Base-by-base conservation (phyloP, 805 yeast genomes). In the Priceomyces fermenticarens region DNA sequence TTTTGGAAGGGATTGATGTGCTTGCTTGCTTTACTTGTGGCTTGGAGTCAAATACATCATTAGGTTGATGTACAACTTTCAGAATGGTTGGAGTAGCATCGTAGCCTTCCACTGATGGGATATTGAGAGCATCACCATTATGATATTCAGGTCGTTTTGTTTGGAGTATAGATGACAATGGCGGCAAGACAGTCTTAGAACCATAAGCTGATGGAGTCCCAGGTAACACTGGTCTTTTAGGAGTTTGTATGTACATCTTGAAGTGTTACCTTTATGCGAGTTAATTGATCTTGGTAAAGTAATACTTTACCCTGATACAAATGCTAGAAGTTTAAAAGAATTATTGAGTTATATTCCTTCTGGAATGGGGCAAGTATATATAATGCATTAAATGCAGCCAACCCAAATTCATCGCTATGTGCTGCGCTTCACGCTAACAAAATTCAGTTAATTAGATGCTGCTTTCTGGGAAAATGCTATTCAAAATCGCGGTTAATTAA, bases 121-220 rank as follows among this genome's bases (percentile, higher is more conserved):
- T 55, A 26, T 23, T 11, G 6, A 23, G 14, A 7, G 23, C 3
- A 12, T 35, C 33, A 14, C 31, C 33, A 27, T 30, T 20, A n/a
- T 30, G 12, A 13, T 14, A 32, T n/a, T 29, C 30, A 5, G 36
- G 25, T 14, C 33, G 28, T 8, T 31, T 31, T 30, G 26, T 34
- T 7, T 36, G 49, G 37, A 63, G 54, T 23, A 69, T 53, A 17
- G 71, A 53, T 23, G 70, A 60, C 43, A 70, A 61, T 15, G 75
- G 75, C 15, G 74, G 75, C 40, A 70, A 62, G 38, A 53, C 52
- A 31, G 65, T 57, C 45, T 53, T 60, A 44, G 29, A 28, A 35
- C 40, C 36, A 41, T 49, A 43, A 36, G 49, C 38, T 25, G 53
- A 36, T 12, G 53, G 54, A 17, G 58, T 45, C 37, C 64, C 43